Base-by-base conservation (phyloP, 2,329 filamentous ascomycete species). In the Xylaria arbuscula region DNA sequence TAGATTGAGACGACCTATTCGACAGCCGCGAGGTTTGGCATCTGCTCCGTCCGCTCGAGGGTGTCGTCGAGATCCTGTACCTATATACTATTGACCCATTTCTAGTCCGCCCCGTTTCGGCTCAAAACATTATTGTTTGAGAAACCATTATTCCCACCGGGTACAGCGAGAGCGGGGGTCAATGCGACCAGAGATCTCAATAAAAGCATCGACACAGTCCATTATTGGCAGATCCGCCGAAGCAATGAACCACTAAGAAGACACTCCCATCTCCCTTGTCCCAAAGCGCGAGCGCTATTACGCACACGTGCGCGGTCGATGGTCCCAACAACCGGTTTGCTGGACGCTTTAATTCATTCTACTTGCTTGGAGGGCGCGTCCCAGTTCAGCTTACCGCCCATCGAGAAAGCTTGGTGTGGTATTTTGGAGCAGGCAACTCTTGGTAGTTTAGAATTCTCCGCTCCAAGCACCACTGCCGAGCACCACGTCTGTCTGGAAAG, bases 351-450 rank as follows among this genome's bases (percentile, higher is more conserved):
- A 28, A 28, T 28, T 34, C 47, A 36, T 38, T 53, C 24, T 47
- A 22, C 61, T 53, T 53, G 24, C 28, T 28, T 36, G 47, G 45
- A 24, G 17, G n/a, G n/a, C n/a, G n/a, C n/a, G n/a, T n/a, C n/a
- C n/a, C n/a, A n/a, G n/a, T n/a, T 40, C 53, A 62, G 56, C 47
- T 51, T 9, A 45, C 19, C 58, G 58, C 48, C 57, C 50, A 50
- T 28, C 28, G 32, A 22, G 4, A n/a, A 38, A 36, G 54, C 40
- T 19, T 62, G 54, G 59, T 54, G 59, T 54, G 45, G 64, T 59
- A 58, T 57, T 64, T 69, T 66, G 67, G 63, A 55, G 67, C 48
- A 66, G 47, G 67, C 48, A 66, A 38, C 47, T 45, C 57, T 65
- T 64, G 65, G 60, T 28, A 28, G 28, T 28, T 28, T 53, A 56